These are phyloP conservation scores for Trametes cingulata DNA, from an alignment of 768 basidiomycete species.

Conservation along the genomic window DNA sequence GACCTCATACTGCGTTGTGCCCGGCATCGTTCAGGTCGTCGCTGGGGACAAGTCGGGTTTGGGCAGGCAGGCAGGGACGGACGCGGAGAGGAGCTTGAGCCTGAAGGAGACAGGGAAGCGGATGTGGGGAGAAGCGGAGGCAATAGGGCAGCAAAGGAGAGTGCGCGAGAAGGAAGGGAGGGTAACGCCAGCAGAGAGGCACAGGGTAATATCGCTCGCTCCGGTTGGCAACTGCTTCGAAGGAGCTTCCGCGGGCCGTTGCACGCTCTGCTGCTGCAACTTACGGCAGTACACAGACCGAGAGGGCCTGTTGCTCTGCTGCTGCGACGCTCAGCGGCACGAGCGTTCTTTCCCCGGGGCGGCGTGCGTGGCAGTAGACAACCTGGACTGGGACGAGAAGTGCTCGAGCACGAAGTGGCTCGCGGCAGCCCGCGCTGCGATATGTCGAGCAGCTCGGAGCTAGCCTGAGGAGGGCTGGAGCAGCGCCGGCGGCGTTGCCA, in stretches of 20 bases:
- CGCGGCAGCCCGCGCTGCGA: not conserved
- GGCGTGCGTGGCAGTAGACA: slow-evolving; percentile 1
- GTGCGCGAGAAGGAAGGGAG: slow-evolving; percentile 33
- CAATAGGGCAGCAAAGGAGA: slow-evolving; percentile 25
- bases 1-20: slow-evolving; percentile 63
- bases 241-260: slow-evolving; percentile 31
- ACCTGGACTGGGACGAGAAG: not conserved
- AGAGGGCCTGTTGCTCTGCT: slow-evolving; percentile 5
- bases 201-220: slow-evolving; percentile 25
- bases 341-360: not conserved
- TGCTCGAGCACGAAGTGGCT: not conserved
- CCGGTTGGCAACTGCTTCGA: slow-evolving; percentile 26
- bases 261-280: slow-evolving; percentile 21
- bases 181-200: slow-evolving; percentile 27
- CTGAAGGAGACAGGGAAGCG: slow-evolving; percentile 15
- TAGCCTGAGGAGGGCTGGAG: slow-evolving; percentile 6
- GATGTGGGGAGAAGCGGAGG: slow-evolving; percentile 21
- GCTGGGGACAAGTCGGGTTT: slow-evolving; percentile 9
- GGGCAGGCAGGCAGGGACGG: slow-evolving; percentile 16
- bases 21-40: slow-evolving; percentile 50
- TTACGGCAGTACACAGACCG: slow-evolving; percentile 24
- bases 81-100: slow-evolving; percentile 12
- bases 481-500: slow-evolving; percentile 25
- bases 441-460: not conserved
- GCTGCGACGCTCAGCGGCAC: slow-evolving; percentile 1